phyloP scores from a whole-genome alignment of 2,329 filamentous ascomycete species.

The Phoma herbarum region DNA sequence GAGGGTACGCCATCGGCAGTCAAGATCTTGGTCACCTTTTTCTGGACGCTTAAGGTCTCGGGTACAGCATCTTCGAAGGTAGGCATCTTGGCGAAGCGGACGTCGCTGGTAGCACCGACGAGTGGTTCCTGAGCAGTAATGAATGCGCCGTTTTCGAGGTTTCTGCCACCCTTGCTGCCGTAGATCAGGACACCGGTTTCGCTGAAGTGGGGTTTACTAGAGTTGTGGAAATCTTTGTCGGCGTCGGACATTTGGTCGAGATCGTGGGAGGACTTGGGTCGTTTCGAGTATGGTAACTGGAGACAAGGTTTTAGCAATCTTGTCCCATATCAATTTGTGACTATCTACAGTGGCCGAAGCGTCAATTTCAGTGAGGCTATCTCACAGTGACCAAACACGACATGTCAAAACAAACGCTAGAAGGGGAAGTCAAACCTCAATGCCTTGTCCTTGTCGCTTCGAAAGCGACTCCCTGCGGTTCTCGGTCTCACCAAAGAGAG shows the following conservation, averaged over 20 bases:
- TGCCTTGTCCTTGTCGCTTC: constrained; percentile 68
- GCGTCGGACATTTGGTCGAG: constrained; percentile 69
- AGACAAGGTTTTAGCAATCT: constrained; percentile 52
- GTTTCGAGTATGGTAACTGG: constrained; percentile 89
- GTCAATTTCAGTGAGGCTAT: constrained; percentile 46
- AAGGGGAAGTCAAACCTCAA: constrained; percentile 83
- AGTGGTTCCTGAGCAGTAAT: constrained; percentile 65
- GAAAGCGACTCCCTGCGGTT: constrained; percentile 60
- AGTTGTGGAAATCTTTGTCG: constrained; percentile 75
- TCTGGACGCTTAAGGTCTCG: constrained; percentile 64
- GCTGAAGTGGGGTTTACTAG: constrained; percentile 82
- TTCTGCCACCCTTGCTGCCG: constrained; percentile 56
- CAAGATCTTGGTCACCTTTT: constrained; percentile 59
- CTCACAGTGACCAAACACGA: constrained; percentile 52
- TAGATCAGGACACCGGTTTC: constrained; percentile 77
- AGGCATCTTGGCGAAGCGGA: constrained; percentile 71
- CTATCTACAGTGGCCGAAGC: constrained; percentile 53
- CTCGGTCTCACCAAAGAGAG: constrained; percentile 75
- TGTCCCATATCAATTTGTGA: constrained; percentile 52
- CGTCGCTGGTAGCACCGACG: constrained; percentile 69
- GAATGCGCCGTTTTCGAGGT: constrained; percentile 60
- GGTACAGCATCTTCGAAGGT: constrained; percentile 60
- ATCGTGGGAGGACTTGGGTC: constrained; percentile 72
- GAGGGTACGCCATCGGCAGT: constrained; percentile 65
- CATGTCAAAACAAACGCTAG: constrained; percentile 42